Percentiles rank a stretch among this genome's conserved stretches.
Evolutionary conservation across 2,329 filamentous ascomycete species (phyloP).

Genomic region (Raffaelea deltoideospora): DNA sequence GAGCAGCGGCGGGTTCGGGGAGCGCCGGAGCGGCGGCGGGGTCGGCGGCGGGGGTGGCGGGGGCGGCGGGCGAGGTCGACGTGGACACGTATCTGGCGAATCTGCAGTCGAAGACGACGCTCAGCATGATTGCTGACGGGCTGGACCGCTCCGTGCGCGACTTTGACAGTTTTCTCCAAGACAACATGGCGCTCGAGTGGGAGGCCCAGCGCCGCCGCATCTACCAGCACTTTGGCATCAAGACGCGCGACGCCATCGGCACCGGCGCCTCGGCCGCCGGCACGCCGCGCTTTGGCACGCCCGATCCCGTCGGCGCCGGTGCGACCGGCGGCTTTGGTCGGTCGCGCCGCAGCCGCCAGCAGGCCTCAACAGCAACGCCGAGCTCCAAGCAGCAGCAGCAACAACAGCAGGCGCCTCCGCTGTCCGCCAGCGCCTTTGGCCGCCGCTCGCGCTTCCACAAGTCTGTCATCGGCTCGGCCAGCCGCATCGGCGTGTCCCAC

Average conservation of each 20-base stretch:
- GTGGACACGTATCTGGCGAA: conserved; percentile 70
- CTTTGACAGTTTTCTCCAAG: conserved; percentile 87
- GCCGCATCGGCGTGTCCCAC: conserved; percentile 50
- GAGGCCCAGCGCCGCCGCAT: conserved; percentile 84
- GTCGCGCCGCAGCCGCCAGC: conserved; percentile 34
- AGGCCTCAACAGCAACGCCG: too few relatives aligned
- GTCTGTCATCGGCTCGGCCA: conserved; percentile 75
- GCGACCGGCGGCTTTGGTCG: conserved; percentile 43
- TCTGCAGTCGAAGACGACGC: conserved; percentile 76
- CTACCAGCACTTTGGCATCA: conserved; percentile 91
- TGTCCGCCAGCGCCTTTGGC: conserved; percentile 39
- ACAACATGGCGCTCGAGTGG: conserved; percentile 92
- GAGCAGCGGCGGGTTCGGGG: conserved; percentile 8
- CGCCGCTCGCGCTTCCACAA: conserved; percentile 55
- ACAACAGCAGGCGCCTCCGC: conserved; percentile 9
- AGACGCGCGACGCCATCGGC: conserved; percentile 33
- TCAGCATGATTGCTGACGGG: conserved; percentile 85
- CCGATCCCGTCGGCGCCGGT: conserved; percentile 11
- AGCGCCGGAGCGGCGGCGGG: conserved; percentile 17
- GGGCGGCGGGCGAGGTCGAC: conserved; percentile 38
- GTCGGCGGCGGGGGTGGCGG: background rate
- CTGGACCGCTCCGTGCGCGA: conserved; percentile 77
- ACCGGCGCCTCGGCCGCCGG: background rate
- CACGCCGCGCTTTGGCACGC: conserved; percentile 6
- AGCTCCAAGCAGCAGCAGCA: conserved; percentile 5